Evolutionary conservation across 768 basidiomycete species (phyloP).

Genomic region (Auricularia cornea): DNA sequence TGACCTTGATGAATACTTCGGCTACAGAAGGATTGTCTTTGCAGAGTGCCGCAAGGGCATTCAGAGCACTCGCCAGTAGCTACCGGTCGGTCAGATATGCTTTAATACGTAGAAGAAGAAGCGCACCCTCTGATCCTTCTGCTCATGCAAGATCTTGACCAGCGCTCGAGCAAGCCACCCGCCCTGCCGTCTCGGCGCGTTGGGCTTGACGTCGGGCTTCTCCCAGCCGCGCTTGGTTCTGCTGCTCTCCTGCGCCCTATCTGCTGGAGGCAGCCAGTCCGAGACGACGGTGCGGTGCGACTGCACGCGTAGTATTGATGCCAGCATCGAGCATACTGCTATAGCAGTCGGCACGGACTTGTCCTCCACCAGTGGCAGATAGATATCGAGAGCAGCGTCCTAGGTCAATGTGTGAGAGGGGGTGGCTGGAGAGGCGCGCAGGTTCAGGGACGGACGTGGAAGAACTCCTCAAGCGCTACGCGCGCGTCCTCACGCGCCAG

Average conservation of each 20-base stretch:
- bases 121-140: slow-evolving; percentile 44
- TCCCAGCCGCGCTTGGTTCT: slow-evolving; percentile 64
- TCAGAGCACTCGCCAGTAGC: slow-evolving; percentile 59
- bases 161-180: slow-evolving; percentile 55
- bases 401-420: slow-evolving; percentile 17
- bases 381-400: slow-evolving; percentile 56
- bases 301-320: slow-evolving; percentile 39
- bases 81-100: slow-evolving; percentile 14
- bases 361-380: slow-evolving; percentile 53
- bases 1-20: slow-evolving; percentile 25
- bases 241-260: slow-evolving; percentile 38
- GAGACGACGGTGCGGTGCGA: slow-evolving; percentile 43
- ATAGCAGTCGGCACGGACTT: slow-evolving; percentile 33
- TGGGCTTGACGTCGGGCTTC: slow-evolving; percentile 38
- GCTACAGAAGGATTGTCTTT: slow-evolving; percentile 55
- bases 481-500: slow-evolving; percentile 43
- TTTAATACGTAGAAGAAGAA: not conserved
- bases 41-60: slow-evolving; percentile 55
- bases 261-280: slow-evolving; percentile 54
- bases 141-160: slow-evolving; percentile 34
- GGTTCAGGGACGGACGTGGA: slow-evolving; percentile 36
- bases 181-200: slow-evolving; percentile 35
- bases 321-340: slow-evolving; percentile 53
- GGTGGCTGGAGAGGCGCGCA: not conserved
- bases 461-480: slow-evolving; percentile 48